phyloP scores from a whole-genome alignment of 208 protist species.

The Naegleria lovaniensis region DNA sequence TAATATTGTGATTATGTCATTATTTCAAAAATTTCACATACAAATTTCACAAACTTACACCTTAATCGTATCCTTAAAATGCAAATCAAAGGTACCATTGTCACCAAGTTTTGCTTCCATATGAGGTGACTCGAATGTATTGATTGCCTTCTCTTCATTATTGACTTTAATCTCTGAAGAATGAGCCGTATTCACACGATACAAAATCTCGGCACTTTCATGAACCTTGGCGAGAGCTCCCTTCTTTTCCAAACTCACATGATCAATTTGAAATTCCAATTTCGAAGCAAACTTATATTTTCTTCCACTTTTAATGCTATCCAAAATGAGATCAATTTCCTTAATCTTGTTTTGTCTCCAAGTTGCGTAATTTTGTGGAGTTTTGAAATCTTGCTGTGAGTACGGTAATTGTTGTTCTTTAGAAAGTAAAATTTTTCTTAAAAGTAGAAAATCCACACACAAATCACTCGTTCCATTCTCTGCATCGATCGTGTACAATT shows the following conservation, averaged over 20 bases:
- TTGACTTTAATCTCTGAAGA: background rate
- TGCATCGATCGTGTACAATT: background rate
- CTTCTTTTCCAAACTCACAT: background rate
- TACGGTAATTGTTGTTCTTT: background rate
- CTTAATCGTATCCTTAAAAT: background rate
- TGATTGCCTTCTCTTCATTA: background rate
- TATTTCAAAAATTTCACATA: too few species aligned
- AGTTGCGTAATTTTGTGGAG: background rate
- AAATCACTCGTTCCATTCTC: background rate
- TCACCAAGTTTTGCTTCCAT: background rate
- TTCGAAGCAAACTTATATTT: background rate
- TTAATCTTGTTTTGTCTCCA: background rate
- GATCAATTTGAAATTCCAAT: background rate
- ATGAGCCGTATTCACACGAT: background rate
- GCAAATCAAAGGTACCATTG: background rate
- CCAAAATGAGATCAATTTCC: background rate
- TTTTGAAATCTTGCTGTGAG: background rate
- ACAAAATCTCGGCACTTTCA: background rate
- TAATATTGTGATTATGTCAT: too few species aligned
- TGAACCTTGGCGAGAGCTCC: background rate
- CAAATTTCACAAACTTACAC: background rate
- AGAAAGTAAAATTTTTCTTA: background rate
- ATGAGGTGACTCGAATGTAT: background rate
- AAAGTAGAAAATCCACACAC: background rate
- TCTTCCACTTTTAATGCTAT: background rate